Conservation (phyloP, 257 asterid genomes). For the Salvia rosmarinus region DNA sequence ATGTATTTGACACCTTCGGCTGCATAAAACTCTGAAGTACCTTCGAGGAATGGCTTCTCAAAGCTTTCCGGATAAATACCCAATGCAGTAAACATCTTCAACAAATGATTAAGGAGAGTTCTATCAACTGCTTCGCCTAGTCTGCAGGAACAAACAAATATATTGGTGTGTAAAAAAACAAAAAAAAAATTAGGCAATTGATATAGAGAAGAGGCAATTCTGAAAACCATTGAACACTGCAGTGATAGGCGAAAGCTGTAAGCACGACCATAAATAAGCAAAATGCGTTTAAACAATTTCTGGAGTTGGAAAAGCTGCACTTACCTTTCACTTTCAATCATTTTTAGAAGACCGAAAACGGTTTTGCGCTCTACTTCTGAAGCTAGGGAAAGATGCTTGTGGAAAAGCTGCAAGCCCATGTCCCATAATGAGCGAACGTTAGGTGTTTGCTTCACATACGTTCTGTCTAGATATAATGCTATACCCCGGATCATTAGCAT, state of each 20-base stretch:
- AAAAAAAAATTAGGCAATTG: not conserved
- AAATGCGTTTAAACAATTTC: not conserved
- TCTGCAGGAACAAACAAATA: conserved; percentile 47
- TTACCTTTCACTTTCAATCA: conserved; percentile 94
- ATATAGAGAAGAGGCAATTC: conserved; percentile 17
- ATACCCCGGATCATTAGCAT: conserved; percentile 96
- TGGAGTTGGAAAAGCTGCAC: conserved; percentile 7
- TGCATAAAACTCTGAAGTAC: conserved; percentile 93
- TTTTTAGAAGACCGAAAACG: conserved; percentile 84
- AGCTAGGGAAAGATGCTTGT: conserved; percentile 88
- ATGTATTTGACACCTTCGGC: conserved; percentile 93
- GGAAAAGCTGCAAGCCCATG: conserved; percentile 97
- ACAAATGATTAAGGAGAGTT: conserved; percentile 92
- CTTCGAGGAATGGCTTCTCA: conserved; percentile 94
- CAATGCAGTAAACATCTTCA: conserved; percentile 97
- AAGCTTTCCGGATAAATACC: conserved; percentile 95
- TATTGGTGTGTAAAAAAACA: conserved; percentile 15
- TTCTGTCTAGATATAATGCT: conserved; percentile 91
- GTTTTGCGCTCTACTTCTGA: conserved; percentile 92
- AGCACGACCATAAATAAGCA: not conserved
- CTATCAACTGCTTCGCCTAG: conserved; percentile 95
- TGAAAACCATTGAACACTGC: not conserved
- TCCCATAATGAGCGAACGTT: conserved; percentile 93
- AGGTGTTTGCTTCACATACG: conserved; percentile 92
- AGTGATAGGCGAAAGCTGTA: conserved; percentile 8